A percentile compares a stretch with the other conserved stretches of the same genome.
phyloP scores from a whole-genome alignment of 2,329 filamentous ascomycete genomes.

The Paecilomyces variotii region DNA sequence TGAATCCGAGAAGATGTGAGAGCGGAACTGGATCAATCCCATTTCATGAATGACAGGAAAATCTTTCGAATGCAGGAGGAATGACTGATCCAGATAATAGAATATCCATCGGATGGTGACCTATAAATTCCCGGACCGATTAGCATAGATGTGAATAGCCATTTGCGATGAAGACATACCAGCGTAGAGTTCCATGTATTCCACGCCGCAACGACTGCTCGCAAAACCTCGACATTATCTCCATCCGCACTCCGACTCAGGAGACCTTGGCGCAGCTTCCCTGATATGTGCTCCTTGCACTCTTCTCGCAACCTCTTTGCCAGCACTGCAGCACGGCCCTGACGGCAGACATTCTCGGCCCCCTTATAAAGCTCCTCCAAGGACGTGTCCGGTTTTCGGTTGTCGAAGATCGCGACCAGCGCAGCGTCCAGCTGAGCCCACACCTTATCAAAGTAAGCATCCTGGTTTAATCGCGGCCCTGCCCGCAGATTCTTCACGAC shows the following conservation, averaged over 20 bases:
- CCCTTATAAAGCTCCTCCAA: slow-evolving; percentile 83
- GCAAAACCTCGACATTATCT: slow-evolving; percentile 57
- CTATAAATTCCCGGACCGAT: slow-evolving; percentile 31
- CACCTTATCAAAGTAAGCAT: slow-evolving; percentile 69
- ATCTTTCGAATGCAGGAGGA: slow-evolving; percentile 66
- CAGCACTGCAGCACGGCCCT: slow-evolving; percentile 61
- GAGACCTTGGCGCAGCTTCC: slow-evolving; percentile 51
- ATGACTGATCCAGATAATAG: slow-evolving; percentile 88
- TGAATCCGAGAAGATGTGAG: slow-evolving; percentile 47
- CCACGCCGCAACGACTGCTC: slow-evolving; percentile 58
- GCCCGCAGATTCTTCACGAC: slow-evolving; percentile 87
- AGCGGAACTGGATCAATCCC: slow-evolving; percentile 67
- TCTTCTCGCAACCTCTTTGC: slow-evolving; percentile 57
- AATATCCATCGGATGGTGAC: slow-evolving; percentile 78
- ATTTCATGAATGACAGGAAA: slow-evolving; percentile 71
- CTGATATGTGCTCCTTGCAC: slow-evolving; percentile 56
- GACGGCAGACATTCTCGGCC: slow-evolving; percentile 84
- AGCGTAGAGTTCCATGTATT: slow-evolving; percentile 68
- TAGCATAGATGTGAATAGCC: background rate
- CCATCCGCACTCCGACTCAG: slow-evolving; percentile 46
- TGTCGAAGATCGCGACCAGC: slow-evolving; percentile 63
- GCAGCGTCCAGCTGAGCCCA: slow-evolving; percentile 68
- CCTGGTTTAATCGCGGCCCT: slow-evolving; percentile 55
- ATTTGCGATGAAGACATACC: slow-evolving; percentile 39
- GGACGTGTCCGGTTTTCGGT: slow-evolving; percentile 57